Evolutionary conservation across 2,329 filamentous ascomycete genomes (phyloP).

Genomic region (Aspergillus sp.): DNA sequence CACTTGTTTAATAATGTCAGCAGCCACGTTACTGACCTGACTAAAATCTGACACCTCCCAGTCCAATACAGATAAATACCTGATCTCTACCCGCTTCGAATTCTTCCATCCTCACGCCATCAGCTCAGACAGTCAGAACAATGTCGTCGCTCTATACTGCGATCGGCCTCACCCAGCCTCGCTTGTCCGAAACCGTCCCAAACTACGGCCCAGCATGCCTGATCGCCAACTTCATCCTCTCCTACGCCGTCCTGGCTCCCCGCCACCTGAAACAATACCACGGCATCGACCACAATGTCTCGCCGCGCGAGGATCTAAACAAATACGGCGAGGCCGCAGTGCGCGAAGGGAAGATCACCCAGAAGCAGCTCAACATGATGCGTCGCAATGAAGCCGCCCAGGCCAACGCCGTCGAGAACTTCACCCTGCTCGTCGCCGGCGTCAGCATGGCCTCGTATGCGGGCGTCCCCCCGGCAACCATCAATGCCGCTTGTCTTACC

Average conservation of each 20-base stretch:
- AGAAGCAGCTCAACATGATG: conserved; percentile 42
- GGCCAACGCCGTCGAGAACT: conserved; percentile 44
- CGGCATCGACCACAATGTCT: conserved; percentile 49
- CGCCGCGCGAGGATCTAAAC: conserved; percentile 46
- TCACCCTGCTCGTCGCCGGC: conserved; percentile 30
- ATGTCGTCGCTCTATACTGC: conserved; percentile 24
- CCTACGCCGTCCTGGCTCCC: conserved; percentile 45
- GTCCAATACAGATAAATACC: not conserved
- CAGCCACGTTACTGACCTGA: not conserved
- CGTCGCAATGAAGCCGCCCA: conserved; percentile 47
- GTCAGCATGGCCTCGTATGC: conserved; percentile 42
- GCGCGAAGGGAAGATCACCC: conserved; percentile 44
- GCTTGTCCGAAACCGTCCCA: conserved; percentile 5
- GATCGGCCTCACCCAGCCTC: conserved; percentile 19
- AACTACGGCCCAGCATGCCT: conserved; percentile 27
- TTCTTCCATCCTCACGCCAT: not conserved
- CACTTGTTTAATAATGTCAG: not conserved
- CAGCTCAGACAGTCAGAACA: not conserved
- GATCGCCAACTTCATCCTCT: conserved; percentile 39
- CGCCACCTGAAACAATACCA: conserved; percentile 44
- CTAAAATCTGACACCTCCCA: conserved; percentile 1
- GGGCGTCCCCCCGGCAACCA: conserved; percentile 31
- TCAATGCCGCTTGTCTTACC: conserved; percentile 41
- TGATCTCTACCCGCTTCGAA: not conserved
- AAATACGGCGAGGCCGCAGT: conserved; percentile 48